phyloP scores from a whole-genome alignment of 1,284 basidiomycete species.

The Puccinia novopanici region DNA sequence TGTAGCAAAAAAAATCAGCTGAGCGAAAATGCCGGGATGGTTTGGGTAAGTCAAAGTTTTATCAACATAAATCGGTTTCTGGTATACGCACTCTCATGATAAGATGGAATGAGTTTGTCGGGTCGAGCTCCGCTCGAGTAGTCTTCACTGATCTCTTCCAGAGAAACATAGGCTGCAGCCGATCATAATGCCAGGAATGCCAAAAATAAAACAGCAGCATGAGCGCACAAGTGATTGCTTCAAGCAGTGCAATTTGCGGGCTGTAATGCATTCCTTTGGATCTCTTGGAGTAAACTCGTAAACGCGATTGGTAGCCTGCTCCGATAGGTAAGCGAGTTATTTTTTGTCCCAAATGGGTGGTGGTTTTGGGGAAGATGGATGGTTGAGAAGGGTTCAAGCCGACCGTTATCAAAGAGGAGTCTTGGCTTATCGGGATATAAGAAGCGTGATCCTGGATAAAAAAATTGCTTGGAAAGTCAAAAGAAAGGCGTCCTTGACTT shows the following conservation, averaged over 20 bases:
- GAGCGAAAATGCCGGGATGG: background rate
- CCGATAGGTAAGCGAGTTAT: too few species aligned
- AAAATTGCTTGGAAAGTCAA: too few species aligned
- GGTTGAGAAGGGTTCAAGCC: too few species aligned
- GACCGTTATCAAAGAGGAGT: too few species aligned
- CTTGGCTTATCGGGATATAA: too few species aligned
- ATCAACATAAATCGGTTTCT: too few species aligned
- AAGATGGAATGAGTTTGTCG: slow-evolving; percentile 27
- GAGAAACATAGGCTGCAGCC: slow-evolving; percentile 12
- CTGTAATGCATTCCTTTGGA: slow-evolving; percentile 39
- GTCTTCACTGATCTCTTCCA: background rate
- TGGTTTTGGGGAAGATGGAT: too few species aligned
- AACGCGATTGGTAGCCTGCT: too few species aligned
- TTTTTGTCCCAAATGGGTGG: too few species aligned
- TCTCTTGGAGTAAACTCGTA: background rate
- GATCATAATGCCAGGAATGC: slow-evolving; percentile 46
- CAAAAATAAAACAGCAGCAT: slow-evolving; percentile 28
- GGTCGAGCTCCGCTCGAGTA: background rate
- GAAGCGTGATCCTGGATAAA: too few species aligned
- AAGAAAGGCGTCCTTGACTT: too few species aligned
- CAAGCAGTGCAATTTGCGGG: slow-evolving; percentile 35
- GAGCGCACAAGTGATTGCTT: slow-evolving; percentile 17
- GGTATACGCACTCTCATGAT: slow-evolving; percentile 27
- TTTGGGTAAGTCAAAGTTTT: too few species aligned
- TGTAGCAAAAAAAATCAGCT: background rate